Conservation (phyloP, 345 rosid genomes). For the Eucalyptus virginea region DNA sequence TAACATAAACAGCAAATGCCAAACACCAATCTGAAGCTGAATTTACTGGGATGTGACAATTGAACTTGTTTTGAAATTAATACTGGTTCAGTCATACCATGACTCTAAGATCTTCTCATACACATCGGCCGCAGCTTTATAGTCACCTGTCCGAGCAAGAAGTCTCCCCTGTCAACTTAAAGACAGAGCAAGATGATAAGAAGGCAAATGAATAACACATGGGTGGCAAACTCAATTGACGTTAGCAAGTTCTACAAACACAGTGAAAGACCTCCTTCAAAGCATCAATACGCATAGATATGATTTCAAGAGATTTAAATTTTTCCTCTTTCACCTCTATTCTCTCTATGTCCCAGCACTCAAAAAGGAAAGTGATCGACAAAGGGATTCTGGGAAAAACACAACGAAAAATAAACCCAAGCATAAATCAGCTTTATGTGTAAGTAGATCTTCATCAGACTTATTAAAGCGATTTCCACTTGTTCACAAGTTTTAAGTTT, state of each 20-base stretch:
- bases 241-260: not conserved
- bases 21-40: not conserved
- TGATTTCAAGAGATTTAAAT: not conserved
- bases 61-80: not conserved
- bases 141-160: conserved; percentile 68
- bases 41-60: not conserved
- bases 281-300: not conserved
- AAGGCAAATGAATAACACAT: not conserved
- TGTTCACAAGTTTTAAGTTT: not conserved
- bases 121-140: conserved; percentile 42
- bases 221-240: not conserved
- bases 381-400: not conserved
- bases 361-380: not conserved
- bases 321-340: not conserved
- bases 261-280: not conserved
- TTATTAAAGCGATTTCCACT: not conserved
- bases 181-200: conserved; percentile 22
- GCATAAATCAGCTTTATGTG: not conserved
- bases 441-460: not conserved
- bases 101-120: conserved; percentile 66
- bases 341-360: not conserved
- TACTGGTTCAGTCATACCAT: conserved; percentile 31
- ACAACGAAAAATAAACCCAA: not conserved
- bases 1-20: not conserved
- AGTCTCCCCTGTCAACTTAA: conserved; percentile 99